Base-by-base conservation (phyloP, 2,329 filamentous ascomycete genomes). In the Incumbomyces lentus region DNA sequence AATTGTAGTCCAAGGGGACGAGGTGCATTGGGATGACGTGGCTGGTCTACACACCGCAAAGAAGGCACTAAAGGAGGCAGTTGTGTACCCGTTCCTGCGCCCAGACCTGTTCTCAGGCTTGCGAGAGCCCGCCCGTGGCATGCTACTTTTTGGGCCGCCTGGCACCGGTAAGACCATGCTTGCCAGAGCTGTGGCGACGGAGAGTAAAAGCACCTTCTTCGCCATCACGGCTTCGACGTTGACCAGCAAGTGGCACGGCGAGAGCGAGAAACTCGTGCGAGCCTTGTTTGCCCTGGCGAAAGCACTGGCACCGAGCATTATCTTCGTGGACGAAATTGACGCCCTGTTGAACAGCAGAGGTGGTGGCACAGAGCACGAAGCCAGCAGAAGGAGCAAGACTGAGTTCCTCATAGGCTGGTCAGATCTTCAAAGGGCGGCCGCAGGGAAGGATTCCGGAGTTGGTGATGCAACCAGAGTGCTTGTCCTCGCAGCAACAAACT, bases 151-250 rank as follows among this genome's bases (percentile, higher is more conserved):
- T 60, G 92, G 92, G 0, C 92, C 92, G 1, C 92, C 92, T 0
- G 92, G 92, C n/a, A 98, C 92, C 0, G 92, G 92, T 44, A 98
- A 98, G 66, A 98, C 92, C 0, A 98, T 98, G 92, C 72, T 98
- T 32, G 92, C 92, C 8, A 79, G 92, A 53, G 88, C 87, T 7
- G 90, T 96, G 1, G 92, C 92, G 1, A 96, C 92, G 0, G 92
- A 98, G 64, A 94, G 86, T 1, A 84, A 81, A 58, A 94, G 87
- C 10, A 94, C 93, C 0, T 98, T 96, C 66, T 96, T 98, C 67
- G 93, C 89, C 12, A 95, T 98, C 47, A 95, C 88, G 4, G 88
- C 92, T 13, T 94, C 87, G 61, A 94, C 86, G 57, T 68, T 98
- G 54, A 96, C 90, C 1, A 93, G 86, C 60, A 98, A 98, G 66